Evolutionary conservation across 257 asterid species (phyloP).

Genomic region (Agastache rugosa): DNA sequence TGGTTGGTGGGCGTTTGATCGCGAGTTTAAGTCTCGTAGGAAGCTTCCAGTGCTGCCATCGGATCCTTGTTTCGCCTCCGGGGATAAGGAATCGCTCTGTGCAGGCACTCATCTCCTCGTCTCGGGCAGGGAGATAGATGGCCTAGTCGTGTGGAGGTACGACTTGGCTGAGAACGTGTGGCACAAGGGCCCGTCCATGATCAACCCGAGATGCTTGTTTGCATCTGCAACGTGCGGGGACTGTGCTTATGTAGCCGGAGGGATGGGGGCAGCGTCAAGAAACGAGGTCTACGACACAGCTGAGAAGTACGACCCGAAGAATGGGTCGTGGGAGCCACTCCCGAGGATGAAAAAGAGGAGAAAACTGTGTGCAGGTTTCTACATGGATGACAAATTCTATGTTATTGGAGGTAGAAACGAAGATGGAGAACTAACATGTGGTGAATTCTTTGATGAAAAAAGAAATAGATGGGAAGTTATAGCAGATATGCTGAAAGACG

Average conservation of each 20-base stretch:
- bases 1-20: slow-evolving; percentile 73
- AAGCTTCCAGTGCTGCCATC: slow-evolving; percentile 69
- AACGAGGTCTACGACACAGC: slow-evolving; percentile 53
- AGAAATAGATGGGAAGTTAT: slow-evolving; percentile 67
- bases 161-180: slow-evolving; percentile 63
- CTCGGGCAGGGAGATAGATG: slow-evolving; percentile 69
- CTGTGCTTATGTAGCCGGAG: slow-evolving; percentile 75
- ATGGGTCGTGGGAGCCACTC: slow-evolving; percentile 60
- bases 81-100: slow-evolving; percentile 77
- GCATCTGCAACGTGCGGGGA: slow-evolving; percentile 75
- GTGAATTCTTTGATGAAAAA: slow-evolving; percentile 63
- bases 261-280: slow-evolving; percentile 47
- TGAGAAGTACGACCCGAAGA: slow-evolving; percentile 60
- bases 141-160: slow-evolving; percentile 72
- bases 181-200: slow-evolving; percentile 76
- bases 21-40: slow-evolving; percentile 58
- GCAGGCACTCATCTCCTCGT: slow-evolving; percentile 76
- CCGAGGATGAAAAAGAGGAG: slow-evolving; percentile 68
- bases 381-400: slow-evolving; percentile 70
- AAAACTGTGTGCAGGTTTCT: slow-evolving; percentile 66
- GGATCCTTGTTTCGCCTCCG: slow-evolving; percentile 59
- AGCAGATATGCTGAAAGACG: slow-evolving; percentile 71
- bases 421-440: slow-evolving; percentile 66
- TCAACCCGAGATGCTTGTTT: slow-evolving; percentile 71
- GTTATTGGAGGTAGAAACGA: slow-evolving; percentile 76